Evolutionary conservation across 164 flowering plant genomes (phyloP).

Genomic region (Paratinospora sagittata): DNA sequence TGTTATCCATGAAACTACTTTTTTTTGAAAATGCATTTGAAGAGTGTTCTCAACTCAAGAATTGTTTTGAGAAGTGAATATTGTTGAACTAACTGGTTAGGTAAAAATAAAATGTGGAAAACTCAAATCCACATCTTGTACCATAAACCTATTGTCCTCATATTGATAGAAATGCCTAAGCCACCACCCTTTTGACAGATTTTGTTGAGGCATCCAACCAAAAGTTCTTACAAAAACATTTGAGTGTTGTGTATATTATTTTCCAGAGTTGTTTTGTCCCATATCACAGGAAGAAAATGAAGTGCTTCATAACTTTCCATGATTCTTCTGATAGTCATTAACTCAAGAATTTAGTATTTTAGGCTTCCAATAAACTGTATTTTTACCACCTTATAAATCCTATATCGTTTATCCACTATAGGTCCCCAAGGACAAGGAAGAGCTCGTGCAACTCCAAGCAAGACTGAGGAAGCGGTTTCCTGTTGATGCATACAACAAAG

Average conservation of each 20-base stretch:
- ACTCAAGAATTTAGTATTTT: neutral
- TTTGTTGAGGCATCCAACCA: neutral
- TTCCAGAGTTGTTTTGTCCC: neutral
- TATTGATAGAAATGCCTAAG: neutral
- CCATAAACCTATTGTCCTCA: neutral
- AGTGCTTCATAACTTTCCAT: neutral
- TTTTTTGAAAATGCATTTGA: neutral
- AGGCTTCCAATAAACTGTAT: neutral
- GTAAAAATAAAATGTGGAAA: no score
- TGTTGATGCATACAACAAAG: slow-evolving; percentile 79
- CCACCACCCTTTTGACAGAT: neutral
- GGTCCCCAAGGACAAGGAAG: slow-evolving; percentile 95
- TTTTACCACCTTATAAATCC: neutral
- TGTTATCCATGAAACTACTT: neutral
- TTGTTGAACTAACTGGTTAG: no score
- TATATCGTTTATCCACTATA: slow-evolving; percentile 16
- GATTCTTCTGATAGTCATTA: neutral
- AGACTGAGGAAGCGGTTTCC: slow-evolving; percentile 83
- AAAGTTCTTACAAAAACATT: neutral
- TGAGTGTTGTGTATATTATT: neutral
- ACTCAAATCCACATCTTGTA: no score
- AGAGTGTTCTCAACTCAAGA: neutral
- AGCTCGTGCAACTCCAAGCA: slow-evolving; percentile 76
- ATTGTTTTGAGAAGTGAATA: no score
- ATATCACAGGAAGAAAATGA: neutral